These are phyloP conservation scores for Malbranchea cinnamomea DNA, from an alignment of 2,329 filamentous ascomycete genomes.

Conservation along the genomic window DNA sequence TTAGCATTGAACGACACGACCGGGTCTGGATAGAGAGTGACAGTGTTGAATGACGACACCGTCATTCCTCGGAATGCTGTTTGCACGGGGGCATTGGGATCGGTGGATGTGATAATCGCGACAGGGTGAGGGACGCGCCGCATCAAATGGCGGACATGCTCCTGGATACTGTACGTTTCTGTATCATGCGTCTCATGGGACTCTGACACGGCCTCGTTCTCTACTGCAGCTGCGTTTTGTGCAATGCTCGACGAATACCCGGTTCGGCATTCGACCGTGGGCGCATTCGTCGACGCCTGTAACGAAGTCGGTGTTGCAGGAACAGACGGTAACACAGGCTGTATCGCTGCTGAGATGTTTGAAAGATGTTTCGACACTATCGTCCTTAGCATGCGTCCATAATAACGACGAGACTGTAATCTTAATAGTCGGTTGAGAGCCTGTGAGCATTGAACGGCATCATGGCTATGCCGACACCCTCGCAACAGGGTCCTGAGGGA, in stretches of 20 bases:
- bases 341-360: slow-evolving; percentile 10
- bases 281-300: not conserved
- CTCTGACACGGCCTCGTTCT: slow-evolving; percentile 8
- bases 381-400: slow-evolving; percentile 9
- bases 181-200: slow-evolving; percentile 1
- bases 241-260: not conserved
- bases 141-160: slow-evolving; percentile 32
- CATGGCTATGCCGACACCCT: not conserved
- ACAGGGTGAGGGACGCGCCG: slow-evolving; percentile 42
- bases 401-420: slow-evolving; percentile 5
- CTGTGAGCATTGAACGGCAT: not conserved
- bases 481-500: slow-evolving; percentile 5
- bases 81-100: slow-evolving; percentile 16
- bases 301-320: not conserved
- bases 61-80: slow-evolving; percentile 36
- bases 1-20: slow-evolving; percentile 49
- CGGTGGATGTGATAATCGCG: slow-evolving; percentile 38
- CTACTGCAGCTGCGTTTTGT: slow-evolving; percentile 3
- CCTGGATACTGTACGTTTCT: slow-evolving; percentile 7
- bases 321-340: slow-evolving; percentile 8
- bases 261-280: not conserved
- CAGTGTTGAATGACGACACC: slow-evolving; percentile 47
- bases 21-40: slow-evolving; percentile 39
- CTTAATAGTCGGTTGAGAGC: not conserved
- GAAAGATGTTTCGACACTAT: slow-evolving; percentile 11